Evolutionary conservation across 2,329 filamentous ascomycete genomes (phyloP).

Genomic region (Chaetomiaceae sp.): DNA sequence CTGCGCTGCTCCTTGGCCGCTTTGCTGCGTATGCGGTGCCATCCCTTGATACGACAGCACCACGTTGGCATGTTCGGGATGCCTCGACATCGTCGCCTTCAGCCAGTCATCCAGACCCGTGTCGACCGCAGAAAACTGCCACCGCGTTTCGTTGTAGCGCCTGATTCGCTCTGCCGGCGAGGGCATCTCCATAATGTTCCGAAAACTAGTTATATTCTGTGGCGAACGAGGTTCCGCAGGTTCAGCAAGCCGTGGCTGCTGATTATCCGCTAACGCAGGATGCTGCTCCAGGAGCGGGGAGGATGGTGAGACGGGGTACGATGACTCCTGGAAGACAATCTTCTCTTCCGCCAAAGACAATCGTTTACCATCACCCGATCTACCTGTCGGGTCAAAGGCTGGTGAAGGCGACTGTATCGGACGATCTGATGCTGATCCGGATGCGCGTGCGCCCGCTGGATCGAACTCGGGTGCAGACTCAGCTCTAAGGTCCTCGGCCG

Average conservation of each 20-base stretch:
- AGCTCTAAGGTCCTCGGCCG: slow-evolving; percentile 4
- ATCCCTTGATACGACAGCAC: slow-evolving; percentile 28
- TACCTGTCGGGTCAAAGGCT: slow-evolving; percentile 36
- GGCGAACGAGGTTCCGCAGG: slow-evolving; percentile 10
- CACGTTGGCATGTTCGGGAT: slow-evolving; percentile 46
- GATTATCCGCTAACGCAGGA: slow-evolving; percentile 25
- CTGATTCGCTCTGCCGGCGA: slow-evolving; percentile 64
- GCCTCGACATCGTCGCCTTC: slow-evolving; percentile 38
- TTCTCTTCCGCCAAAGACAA: slow-evolving; percentile 46
- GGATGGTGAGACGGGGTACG: slow-evolving; percentile 35
- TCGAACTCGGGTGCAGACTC: slow-evolving; percentile 8
- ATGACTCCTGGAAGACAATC: slow-evolving; percentile 34
- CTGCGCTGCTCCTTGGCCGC: slow-evolving; percentile 25
- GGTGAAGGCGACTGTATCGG: slow-evolving; percentile 36
- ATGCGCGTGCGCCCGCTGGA: slow-evolving; percentile 33
- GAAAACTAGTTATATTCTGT: slow-evolving; percentile 54
- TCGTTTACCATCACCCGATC: slow-evolving; percentile 29
- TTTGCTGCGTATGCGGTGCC: slow-evolving; percentile 9
- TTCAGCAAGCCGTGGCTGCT: not conserved
- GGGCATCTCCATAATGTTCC: slow-evolving; percentile 70
- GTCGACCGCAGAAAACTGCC: slow-evolving; percentile 66
- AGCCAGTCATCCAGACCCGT: slow-evolving; percentile 67
- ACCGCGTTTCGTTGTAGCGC: slow-evolving; percentile 67
- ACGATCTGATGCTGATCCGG: slow-evolving; percentile 23
- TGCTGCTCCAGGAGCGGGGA: slow-evolving; percentile 39